A percentile compares a stretch with the other conserved stretches of the same genome.
Evolutionary conservation across 1,284 basidiomycete species (phyloP).

Genomic region (Calocybe gambosa): DNA sequence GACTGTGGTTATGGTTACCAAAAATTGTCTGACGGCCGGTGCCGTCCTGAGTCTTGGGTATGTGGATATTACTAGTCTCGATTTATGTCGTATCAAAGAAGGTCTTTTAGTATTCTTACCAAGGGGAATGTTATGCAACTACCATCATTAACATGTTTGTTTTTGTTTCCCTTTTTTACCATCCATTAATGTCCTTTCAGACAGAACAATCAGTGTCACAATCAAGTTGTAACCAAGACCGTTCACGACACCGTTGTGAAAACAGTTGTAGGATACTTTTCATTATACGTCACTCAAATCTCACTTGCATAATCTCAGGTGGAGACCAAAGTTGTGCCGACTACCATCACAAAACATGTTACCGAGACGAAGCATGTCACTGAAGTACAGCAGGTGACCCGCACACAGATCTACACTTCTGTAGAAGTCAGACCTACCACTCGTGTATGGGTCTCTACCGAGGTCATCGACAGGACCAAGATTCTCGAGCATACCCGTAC

Average conservation of each 20-base stretch:
- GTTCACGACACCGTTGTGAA: slow-evolving; percentile 20
- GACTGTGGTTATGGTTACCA: slow-evolving; percentile 62
- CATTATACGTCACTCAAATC: background rate
- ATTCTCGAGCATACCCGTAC: slow-evolving; percentile 53
- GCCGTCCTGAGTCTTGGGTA: slow-evolving; percentile 52
- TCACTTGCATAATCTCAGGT: slow-evolving; percentile 18
- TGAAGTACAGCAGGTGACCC: slow-evolving; percentile 30
- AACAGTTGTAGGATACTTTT: slow-evolving; percentile 19
- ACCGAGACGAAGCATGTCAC: slow-evolving; percentile 34
- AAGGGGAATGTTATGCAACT: slow-evolving; percentile 57
- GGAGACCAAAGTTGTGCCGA: slow-evolving; percentile 27
- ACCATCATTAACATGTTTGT: slow-evolving; percentile 49
- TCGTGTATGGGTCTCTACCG: slow-evolving; percentile 57
- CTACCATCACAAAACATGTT: slow-evolving; percentile 26
- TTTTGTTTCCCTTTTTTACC: background rate
- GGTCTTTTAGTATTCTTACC: slow-evolving; percentile 30
- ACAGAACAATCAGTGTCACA: slow-evolving; percentile 15
- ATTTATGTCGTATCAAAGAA: slow-evolving; percentile 7
- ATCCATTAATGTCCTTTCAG: slow-evolving; percentile 11
- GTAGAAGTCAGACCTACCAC: slow-evolving; percentile 54
- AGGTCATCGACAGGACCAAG: slow-evolving; percentile 54
- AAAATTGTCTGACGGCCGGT: slow-evolving; percentile 50
- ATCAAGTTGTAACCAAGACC: slow-evolving; percentile 33
- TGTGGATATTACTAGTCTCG: slow-evolving; percentile 16
- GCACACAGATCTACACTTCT: slow-evolving; percentile 47